A percentile compares a stretch with the other conserved stretches of the same genome.
phyloP scores from a whole-genome alignment of 177 flowering plant species.

The Vitis hybrid region DNA sequence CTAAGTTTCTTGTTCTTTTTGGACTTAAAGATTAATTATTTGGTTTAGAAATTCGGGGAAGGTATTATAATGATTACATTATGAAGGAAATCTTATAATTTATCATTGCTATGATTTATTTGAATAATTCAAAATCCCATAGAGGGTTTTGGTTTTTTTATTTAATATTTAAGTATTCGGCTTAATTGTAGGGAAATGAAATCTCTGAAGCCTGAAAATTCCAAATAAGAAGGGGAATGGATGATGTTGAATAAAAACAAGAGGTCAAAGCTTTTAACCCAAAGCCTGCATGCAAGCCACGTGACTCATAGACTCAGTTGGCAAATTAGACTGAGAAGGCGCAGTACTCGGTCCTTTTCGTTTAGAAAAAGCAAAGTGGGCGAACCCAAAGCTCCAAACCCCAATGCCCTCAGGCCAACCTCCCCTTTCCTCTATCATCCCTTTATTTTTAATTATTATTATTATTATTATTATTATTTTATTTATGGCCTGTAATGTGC shows the following conservation, averaged over 20 bases:
- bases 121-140: no score
- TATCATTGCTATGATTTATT: no score
- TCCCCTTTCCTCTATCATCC: background rate
- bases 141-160: no score
- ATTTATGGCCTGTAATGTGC: background rate
- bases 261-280: conserved; percentile 6
- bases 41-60: no score
- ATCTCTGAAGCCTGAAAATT: no score
- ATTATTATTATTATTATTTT: background rate
- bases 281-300: conserved; percentile 13
- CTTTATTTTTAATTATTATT: background rate
- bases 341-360: background rate
- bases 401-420: background rate
- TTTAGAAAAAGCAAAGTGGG: background rate
- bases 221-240: no score
- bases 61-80: no score
- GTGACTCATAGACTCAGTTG: conserved; percentile 3
- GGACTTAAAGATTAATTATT: no score
- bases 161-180: no score
- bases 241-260: background rate
- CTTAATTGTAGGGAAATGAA: no score
- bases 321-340: background rate
- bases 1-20: no score
- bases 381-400: background rate
- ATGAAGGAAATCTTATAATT: no score